Percentiles rank a stretch among this genome's conserved stretches.
These are phyloP conservation scores for Yamadazyma tumulicola DNA, from an alignment of 805 yeast species.

Conservation along the genomic window DNA sequence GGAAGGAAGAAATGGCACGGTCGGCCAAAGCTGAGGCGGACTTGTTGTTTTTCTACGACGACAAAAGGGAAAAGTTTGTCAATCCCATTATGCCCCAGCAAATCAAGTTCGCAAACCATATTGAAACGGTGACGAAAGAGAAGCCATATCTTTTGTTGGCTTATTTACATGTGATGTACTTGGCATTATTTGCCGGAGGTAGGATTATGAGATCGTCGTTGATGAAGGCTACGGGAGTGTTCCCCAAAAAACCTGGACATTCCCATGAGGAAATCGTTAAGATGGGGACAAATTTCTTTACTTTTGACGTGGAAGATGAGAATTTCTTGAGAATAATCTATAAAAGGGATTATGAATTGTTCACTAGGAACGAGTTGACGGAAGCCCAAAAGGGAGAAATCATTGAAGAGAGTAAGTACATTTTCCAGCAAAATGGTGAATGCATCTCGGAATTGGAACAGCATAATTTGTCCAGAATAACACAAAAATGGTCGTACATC, in stretches of 20 bases:
- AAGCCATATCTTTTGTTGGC: constrained; percentile 74
- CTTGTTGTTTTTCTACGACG: constrained; percentile 62
- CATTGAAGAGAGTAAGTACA: constrained; percentile 62
- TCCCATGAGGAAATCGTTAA: constrained; percentile 59
- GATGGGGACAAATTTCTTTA: constrained; percentile 67
- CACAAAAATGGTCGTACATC: constrained; percentile 52
- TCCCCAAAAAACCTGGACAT: constrained; percentile 70
- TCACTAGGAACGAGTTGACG: constrained; percentile 65
- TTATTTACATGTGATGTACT: constrained; percentile 79
- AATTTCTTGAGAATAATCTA: constrained; percentile 60
- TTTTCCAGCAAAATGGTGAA: constrained; percentile 58
- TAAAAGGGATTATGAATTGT: constrained; percentile 74
- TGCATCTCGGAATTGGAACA: constrained; percentile 66
- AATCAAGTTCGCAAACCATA: constrained; percentile 60
- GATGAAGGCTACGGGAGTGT: constrained; percentile 63
- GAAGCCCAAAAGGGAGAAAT: constrained; percentile 70
- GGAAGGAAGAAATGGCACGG: constrained; percentile 71
- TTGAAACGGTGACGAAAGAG: constrained; percentile 47
- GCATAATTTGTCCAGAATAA: constrained; percentile 58
- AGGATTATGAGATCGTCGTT: constrained; percentile 65
- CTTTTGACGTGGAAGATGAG: constrained; percentile 67
- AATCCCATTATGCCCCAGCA: constrained; percentile 59
- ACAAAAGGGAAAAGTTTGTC: constrained; percentile 51
- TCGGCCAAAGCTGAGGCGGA: constrained; percentile 55
- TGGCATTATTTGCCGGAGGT: constrained; percentile 87